Base-by-base conservation (phyloP, 495 filamentous ascomycete genomes). In the Penicillium soppii region DNA sequence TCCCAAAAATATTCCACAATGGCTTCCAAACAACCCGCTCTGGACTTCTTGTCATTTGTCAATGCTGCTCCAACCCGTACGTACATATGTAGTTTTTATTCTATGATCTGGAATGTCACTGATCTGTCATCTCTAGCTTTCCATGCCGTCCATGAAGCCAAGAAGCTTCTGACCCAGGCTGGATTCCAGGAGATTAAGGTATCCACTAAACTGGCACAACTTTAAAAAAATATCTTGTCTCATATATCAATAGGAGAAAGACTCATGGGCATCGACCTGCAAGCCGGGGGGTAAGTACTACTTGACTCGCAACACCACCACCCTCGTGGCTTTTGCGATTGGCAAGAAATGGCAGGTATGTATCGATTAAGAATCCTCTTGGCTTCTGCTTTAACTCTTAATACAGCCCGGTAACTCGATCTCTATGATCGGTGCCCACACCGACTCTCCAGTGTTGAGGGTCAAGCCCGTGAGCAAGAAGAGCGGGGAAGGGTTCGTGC, bases 391-490 rank as follows among this genome's bases (percentile, higher is more conserved):
- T 26, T 63, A 9, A 54, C 37, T 40, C 37, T 44, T 7, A 17
- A 30, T 13, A 40, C 62, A 84, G 82, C 84, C 95, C 5, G 94
- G 94, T 43, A 96, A 96, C 67, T 83, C 92, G 8, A 88, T 99
- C 63, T 85, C 87, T 61, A 94, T 97, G 88, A 82, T 99, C 52
- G 94, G 94, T 59, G 91, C 94, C 39, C 94, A 99, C 72, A 97
- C 94, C 19, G 94, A 99, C 68, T 97, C 92, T 4, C 89, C 89
- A 0, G 89, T 87, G 43, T 78, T 97, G 39, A 85, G 94, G 39
- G 71, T 99, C 57, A 99, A 99, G 73, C 94, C 94, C 4, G 83
- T 94, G 26, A 95, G 90, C 71, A 95, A 91, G 75, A 94, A 92
- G 71, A 76, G 82, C 50, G 79, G 72, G 29, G 88, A 89, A 54